Evolutionary conservation across 2,329 filamentous ascomycete genomes (phyloP).

Genomic region (Trichoderma afroharzianum): DNA sequence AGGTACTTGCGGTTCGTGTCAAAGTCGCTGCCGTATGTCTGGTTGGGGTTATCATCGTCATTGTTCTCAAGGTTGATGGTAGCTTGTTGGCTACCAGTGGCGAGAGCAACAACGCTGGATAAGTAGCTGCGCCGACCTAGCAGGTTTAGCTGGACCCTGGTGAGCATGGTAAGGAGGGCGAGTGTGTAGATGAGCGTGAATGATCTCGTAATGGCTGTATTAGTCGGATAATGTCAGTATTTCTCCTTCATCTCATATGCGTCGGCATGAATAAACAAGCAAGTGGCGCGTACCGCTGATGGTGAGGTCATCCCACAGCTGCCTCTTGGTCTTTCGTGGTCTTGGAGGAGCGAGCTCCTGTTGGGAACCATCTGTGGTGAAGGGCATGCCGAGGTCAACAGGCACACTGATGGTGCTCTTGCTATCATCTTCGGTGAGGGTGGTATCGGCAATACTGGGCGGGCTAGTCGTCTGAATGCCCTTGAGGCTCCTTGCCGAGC

Average conservation of each 20-base stretch:
- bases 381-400: constrained; percentile 74
- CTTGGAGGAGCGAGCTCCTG: constrained; percentile 44
- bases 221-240: neutral
- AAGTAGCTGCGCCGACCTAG: constrained; percentile 93
- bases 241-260: neutral
- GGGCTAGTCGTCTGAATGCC: constrained; percentile 53
- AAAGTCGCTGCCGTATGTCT: constrained; percentile 86
- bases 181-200: constrained; percentile 92
- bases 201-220: constrained; percentile 76
- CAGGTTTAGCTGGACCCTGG: constrained; percentile 92
- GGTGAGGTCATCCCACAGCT: constrained; percentile 96
- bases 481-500: constrained; percentile 55
- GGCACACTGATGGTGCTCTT: constrained; percentile 71
- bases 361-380: constrained; percentile 37
- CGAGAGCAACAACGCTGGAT: constrained; percentile 88
- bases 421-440: constrained; percentile 77
- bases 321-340: constrained; percentile 73
- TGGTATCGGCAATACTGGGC: constrained; percentile 63
- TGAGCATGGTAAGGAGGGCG: constrained; percentile 83
- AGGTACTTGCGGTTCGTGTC: constrained; percentile 94
- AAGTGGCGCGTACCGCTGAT: constrained; percentile 69
- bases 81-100: constrained; percentile 67
- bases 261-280: neutral
- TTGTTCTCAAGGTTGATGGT: constrained; percentile 90
- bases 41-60: constrained; percentile 80